These are phyloP conservation scores for Phalaenopsis equestris DNA, from an alignment of 106 monocot genomes.

Conservation along the genomic window DNA sequence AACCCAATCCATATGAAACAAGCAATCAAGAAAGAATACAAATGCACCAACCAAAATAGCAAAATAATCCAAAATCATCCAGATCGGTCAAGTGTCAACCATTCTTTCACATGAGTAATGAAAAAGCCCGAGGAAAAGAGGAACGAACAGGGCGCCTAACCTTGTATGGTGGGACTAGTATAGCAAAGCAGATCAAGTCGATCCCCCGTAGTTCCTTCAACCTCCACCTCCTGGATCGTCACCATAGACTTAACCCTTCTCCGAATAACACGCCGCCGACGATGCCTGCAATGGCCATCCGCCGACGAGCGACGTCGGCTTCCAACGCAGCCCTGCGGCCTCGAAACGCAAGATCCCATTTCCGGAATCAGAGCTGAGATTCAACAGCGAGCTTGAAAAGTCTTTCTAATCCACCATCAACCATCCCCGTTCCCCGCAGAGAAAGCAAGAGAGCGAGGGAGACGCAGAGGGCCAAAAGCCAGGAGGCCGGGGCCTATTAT, in stretches of 20 bases:
- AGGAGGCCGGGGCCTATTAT: not conserved
- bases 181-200: conserved; percentile 5
- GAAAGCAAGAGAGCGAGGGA: not conserved
- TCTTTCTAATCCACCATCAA: not conserved
- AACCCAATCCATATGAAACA: not conserved
- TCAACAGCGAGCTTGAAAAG: not conserved
- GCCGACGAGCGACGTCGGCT: conserved; percentile 9
- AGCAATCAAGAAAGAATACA: not conserved
- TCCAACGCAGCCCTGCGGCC: conserved; percentile 40
- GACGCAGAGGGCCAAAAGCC: not conserved
- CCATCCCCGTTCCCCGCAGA: not conserved
- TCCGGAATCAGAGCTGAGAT: not conserved
- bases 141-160: not conserved
- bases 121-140: not conserved
- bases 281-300: conserved; percentile 5
- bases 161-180: conserved; percentile 42
- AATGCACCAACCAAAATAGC: not conserved
- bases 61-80: not conserved
- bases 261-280: conserved; percentile 9
- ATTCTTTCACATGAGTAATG: not conserved
- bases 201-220: not conserved
- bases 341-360: conserved; percentile 85
- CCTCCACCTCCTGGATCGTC: conserved; percentile 45
- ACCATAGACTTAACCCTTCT: conserved; percentile 40
- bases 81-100: not conserved